These are phyloP conservation scores for Volvox carteri DNA, from an alignment of 163 green algal genomes.

Conservation along the genomic window DNA sequence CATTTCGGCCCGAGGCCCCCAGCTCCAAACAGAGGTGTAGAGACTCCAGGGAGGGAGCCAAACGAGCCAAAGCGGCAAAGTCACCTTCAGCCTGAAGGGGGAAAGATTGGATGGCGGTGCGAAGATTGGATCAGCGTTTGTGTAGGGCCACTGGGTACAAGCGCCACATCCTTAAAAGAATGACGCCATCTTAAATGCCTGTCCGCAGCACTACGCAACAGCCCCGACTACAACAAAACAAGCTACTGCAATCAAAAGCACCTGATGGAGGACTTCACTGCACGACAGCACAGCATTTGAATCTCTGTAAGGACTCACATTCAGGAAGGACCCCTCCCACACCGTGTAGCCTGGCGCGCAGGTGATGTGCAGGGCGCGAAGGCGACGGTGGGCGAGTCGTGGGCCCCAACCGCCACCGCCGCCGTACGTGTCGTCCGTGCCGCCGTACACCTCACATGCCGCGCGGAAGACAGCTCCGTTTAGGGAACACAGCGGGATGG, in stretches of 20 bases:
- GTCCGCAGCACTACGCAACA: too few relatives aligned
- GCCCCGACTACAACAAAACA: too few relatives aligned
- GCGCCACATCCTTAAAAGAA: too few relatives aligned
- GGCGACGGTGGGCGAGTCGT: not conserved
- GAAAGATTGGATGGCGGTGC: too few relatives aligned
- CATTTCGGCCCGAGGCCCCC: not conserved
- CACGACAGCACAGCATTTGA: too few relatives aligned
- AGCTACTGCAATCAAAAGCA: too few relatives aligned
- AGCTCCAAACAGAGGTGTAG: conserved; percentile 20
- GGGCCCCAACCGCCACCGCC: not conserved
- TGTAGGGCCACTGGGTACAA: too few relatives aligned
- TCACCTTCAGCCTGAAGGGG: not conserved
- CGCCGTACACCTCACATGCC: conserved; percentile 2
- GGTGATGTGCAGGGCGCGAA: not conserved
- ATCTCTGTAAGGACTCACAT: too few relatives aligned
- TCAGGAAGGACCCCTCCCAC: conserved; percentile 28
- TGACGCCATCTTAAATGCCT: too few relatives aligned
- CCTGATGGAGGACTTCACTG: too few relatives aligned
- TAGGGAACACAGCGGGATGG: conserved; percentile 12
- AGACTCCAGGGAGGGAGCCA: conserved; percentile 15
- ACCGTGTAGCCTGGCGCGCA: conserved; percentile 14
- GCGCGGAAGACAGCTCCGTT: conserved; percentile 12
- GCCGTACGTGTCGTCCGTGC: not conserved
- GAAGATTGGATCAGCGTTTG: too few relatives aligned
- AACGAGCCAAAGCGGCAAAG: not conserved